phyloP scores from a whole-genome alignment of 805 yeast species.

The Candida ponderosae region DNA sequence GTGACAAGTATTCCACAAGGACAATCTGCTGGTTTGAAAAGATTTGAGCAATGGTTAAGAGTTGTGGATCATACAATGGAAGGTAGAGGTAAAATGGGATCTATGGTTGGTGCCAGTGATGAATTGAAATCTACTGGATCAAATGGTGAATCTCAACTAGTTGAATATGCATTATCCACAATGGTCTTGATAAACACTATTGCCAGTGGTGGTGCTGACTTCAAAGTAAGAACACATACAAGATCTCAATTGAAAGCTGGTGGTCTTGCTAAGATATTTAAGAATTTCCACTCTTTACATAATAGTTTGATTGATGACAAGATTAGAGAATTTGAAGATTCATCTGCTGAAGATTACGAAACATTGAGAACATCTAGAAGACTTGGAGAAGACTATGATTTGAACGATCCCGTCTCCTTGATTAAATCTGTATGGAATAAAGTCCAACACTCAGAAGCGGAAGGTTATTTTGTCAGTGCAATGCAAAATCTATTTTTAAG shows the following conservation, averaged over 20 bases:
- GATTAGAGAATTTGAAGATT: slow-evolving; percentile 51
- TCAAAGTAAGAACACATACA: slow-evolving; percentile 42
- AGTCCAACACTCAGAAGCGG: slow-evolving; percentile 43
- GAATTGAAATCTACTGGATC: slow-evolving; percentile 51
- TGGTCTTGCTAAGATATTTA: slow-evolving; percentile 47
- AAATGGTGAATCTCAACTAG: slow-evolving; percentile 51
- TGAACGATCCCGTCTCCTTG: slow-evolving; percentile 55
- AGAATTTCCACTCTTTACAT: slow-evolving; percentile 42
- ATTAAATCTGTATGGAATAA: slow-evolving; percentile 55
- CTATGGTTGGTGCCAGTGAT: slow-evolving; percentile 86
- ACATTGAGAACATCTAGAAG: slow-evolving; percentile 31
- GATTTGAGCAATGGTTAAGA: slow-evolving; percentile 67
- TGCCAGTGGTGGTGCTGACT: slow-evolving; percentile 28
- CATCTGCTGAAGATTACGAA: slow-evolving; percentile 47
- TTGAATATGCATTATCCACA: slow-evolving; percentile 67
- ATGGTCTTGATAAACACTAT: slow-evolving; percentile 65
- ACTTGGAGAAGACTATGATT: slow-evolving; percentile 33
- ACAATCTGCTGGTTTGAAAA: slow-evolving; percentile 23
- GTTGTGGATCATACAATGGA: slow-evolving; percentile 61
- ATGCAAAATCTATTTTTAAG: slow-evolving; percentile 45
- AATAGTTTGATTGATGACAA: slow-evolving; percentile 58
- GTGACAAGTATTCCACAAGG: slow-evolving; percentile 14
- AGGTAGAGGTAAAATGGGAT: slow-evolving; percentile 86
- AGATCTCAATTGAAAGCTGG: slow-evolving; percentile 53
- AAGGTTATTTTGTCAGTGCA: slow-evolving; percentile 41